Percentiles rank a stretch among this genome's conserved stretches.
Conservation (phyloP, 352 stramenopile species). For the Peronospora farinosa region DNA sequence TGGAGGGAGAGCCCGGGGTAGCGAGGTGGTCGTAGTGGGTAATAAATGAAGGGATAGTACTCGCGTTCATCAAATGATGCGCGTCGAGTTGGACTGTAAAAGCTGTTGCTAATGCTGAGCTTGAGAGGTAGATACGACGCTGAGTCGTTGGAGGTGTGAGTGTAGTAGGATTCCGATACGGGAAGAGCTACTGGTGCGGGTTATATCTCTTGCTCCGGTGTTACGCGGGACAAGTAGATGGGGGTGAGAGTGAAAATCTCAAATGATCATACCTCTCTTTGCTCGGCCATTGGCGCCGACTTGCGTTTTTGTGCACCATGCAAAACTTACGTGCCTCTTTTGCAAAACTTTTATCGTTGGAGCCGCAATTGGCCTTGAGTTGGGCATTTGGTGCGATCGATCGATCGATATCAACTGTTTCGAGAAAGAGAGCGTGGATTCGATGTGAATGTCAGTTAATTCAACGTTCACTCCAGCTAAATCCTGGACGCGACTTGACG, state of each 20-base stretch:
- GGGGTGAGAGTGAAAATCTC: slow-evolving; percentile 35
- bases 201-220: slow-evolving; percentile 37
- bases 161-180: slow-evolving; percentile 36
- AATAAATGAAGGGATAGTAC: slow-evolving; percentile 41
- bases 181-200: slow-evolving; percentile 38
- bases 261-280: slow-evolving; percentile 19
- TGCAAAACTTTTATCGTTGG: slow-evolving; percentile 10
- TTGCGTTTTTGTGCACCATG: slow-evolving; percentile 27
- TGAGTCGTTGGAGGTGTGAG: slow-evolving; percentile 22
- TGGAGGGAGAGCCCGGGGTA: slow-evolving; percentile 16
- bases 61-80: slow-evolving; percentile 31
- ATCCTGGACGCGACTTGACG: slow-evolving; percentile 26
- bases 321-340: slow-evolving; percentile 15
- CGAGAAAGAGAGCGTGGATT: slow-evolving; percentile 7
- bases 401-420: slow-evolving; percentile 8
- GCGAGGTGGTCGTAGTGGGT: slow-evolving; percentile 16
- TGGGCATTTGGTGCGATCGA: slow-evolving; percentile 1
- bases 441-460: not conserved
- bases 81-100: slow-evolving; percentile 23
- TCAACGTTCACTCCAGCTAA: slow-evolving; percentile 5
- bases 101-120: slow-evolving; percentile 15
- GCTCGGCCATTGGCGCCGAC: slow-evolving; percentile 1
- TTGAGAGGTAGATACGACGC: slow-evolving; percentile 32
- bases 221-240: slow-evolving; percentile 37
- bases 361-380: slow-evolving; percentile 3